These are phyloP conservation scores for Mentha longifolia DNA, from an alignment of 257 asterid genomes.

Conservation along the genomic window DNA sequence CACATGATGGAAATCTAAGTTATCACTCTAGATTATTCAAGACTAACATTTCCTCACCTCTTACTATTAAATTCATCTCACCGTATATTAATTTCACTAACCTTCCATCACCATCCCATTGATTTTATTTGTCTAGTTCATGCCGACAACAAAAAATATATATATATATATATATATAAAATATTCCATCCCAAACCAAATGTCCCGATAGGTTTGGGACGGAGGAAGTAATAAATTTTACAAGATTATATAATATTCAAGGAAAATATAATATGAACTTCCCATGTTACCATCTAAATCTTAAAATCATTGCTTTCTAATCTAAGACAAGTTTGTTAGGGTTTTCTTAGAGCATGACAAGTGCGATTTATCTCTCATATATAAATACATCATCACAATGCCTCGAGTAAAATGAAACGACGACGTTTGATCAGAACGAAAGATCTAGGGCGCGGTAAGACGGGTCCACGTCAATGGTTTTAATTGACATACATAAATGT, in stretches of 20 bases:
- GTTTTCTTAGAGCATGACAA: neutral
- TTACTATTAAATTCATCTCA: neutral
- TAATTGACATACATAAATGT: neutral
- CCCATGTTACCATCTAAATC: no score
- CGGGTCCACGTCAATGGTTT: neutral
- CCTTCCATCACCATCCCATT: neutral
- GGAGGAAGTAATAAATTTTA: no score
- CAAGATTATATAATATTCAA: no score
- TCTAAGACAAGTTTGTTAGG: no score
- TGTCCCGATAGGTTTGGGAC: no score
- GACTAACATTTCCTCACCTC: neutral
- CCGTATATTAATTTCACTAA: neutral
- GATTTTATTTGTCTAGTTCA: no score
- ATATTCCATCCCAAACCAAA: no score
- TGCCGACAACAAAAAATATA: no score
- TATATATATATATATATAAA: no score
- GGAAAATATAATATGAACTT: no score
- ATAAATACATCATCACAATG: no score
- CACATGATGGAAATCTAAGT: neutral
- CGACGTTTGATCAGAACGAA: neutral
- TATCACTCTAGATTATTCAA: conserved; percentile 1
- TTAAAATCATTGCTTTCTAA: no score
- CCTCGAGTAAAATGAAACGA: neutral
- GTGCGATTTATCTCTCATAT: neutral
- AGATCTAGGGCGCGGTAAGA: neutral